These are phyloP conservation scores for Lentinus brumalis DNA, from an alignment of 768 basidiomycete genomes.

Conservation along the genomic window DNA sequence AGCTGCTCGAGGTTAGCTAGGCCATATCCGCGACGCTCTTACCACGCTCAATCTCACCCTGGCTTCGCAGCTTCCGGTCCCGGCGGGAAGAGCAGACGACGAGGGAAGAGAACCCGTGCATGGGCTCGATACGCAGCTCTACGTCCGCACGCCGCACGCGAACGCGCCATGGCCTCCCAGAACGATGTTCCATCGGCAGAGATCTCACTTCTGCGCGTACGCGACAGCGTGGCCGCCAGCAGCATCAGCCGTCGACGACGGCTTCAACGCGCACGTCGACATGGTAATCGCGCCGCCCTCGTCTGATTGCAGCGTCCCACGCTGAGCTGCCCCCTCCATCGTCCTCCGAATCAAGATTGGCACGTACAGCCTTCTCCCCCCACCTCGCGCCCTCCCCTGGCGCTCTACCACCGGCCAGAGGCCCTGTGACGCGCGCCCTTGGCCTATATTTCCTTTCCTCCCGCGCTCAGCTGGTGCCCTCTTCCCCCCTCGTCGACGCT, in stretches of 20 bases:
- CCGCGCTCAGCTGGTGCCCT: background rate
- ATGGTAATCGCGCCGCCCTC: conserved; percentile 16
- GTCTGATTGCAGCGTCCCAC: conserved; percentile 2
- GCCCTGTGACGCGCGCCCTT: conserved; percentile 16
- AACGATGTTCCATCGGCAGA: background rate
- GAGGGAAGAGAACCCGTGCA: background rate
- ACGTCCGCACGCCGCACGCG: too few species aligned
- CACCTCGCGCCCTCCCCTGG: conserved; percentile 8
- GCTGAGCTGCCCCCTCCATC: background rate
- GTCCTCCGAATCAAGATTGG: conserved; percentile 8
- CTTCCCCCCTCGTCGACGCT: conserved; percentile 17
- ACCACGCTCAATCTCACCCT: background rate
- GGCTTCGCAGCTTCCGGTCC: background rate
- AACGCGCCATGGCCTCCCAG: background rate
- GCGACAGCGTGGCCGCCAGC: conserved; percentile 6
- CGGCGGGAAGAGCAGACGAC: background rate
- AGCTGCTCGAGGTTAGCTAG: background rate
- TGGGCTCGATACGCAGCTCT: background rate
- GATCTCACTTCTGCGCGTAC: too few species aligned
- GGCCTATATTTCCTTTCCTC: conserved; percentile 14
- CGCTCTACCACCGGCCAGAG: conserved; percentile 15
- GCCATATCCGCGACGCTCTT: background rate
- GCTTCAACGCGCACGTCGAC: conserved; percentile 10
- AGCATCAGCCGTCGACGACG: conserved; percentile 7
- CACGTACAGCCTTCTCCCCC: conserved; percentile 8